Evolutionary conservation across 1,139 yeast genomes (phyloP).

Genomic region (Suhomyces anneliseae): DNA sequence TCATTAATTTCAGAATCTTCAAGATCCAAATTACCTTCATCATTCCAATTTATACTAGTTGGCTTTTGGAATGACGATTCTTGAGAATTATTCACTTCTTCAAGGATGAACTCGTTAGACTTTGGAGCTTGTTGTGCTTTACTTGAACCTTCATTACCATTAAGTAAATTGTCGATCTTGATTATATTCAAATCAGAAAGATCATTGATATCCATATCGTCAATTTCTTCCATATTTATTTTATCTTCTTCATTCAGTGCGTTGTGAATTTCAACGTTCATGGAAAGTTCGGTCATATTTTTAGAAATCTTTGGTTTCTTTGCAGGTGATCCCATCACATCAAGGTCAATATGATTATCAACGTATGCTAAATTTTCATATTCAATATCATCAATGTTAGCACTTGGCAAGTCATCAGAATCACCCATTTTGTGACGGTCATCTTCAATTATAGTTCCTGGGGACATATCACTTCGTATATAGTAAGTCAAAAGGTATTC

Average conservation of each 20-base stretch:
- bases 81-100: constrained; percentile 15
- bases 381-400: constrained; percentile 11
- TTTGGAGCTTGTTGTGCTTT: not conserved
- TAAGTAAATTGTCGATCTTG: constrained; percentile 40
- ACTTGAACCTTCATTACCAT: constrained; percentile 18
- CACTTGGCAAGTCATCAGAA: constrained; percentile 6
- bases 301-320: constrained; percentile 13
- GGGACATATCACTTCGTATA: constrained; percentile 24
- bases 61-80: constrained; percentile 44
- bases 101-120: not conserved
- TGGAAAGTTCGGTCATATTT: constrained; percentile 2
- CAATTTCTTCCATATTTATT: constrained; percentile 16
- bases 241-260: constrained; percentile 6
- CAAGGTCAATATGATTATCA: constrained; percentile 13
- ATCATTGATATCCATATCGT: constrained; percentile 36
- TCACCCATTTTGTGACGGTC: constrained; percentile 2
- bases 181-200: constrained; percentile 41
- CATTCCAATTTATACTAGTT: constrained; percentile 47
- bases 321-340: constrained; percentile 17
- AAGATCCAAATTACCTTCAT: constrained; percentile 33
- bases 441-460: constrained; percentile 26
- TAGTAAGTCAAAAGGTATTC: constrained; percentile 44
- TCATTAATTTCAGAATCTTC: constrained; percentile 22
- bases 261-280: constrained; percentile 9
- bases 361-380: constrained; percentile 9